Evolutionary conservation across 352 stramenopile species (phyloP), one percentile per base, ranked within the genome.

Genomic region (Globisporangium camurandrum): DNA sequence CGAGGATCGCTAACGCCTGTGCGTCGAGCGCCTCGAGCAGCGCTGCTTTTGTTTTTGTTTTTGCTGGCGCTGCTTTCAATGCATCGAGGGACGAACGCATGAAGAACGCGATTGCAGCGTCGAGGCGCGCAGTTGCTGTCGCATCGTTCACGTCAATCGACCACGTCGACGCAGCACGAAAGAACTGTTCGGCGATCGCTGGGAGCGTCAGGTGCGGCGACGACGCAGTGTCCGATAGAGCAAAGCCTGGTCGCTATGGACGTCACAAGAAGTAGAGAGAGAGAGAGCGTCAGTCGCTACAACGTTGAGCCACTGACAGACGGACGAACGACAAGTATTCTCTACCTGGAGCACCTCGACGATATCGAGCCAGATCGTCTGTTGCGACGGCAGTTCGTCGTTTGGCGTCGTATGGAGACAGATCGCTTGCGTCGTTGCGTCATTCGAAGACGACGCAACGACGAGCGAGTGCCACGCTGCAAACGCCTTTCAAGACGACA

Each of bases 341-440:
- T n/a, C n/a, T 61, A 90, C 81, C 73, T 93, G 82, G 2, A 89
- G 51, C 26, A 93, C n/a, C 39, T 91, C 77, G 16, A 84, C 47
- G 12, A 94, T 48, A 22, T 81, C 61, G 11, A 94, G 55, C 83
- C 83, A 94, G n/a, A 92, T 84, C 46, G 43, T 55, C 5, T 91
- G 31, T 28, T 58, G 52, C 5, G 64, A 45, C 8, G 71, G 78
- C 22, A 91, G 46, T 30, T 94, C 83, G 3, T 86, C 64, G 48
- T 91, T 91, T 2, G 74, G 64, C 8, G 69, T 76, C 14, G 61
- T 51, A 2, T 71, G 55, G 3, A 90, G 49, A 33, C 58, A 74
- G 9, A 79, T 57, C 24, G 86, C 65, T 1, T 47, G 54, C 19
- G 57, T 36, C 0, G 61, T 60, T 20, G 49, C 46, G 17, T 45